Percentiles rank a stretch among this genome's conserved stretches.
Evolutionary conservation across 2,329 filamentous ascomycete species (phyloP).

Genomic region (Botryosphaeria agaves): DNA sequence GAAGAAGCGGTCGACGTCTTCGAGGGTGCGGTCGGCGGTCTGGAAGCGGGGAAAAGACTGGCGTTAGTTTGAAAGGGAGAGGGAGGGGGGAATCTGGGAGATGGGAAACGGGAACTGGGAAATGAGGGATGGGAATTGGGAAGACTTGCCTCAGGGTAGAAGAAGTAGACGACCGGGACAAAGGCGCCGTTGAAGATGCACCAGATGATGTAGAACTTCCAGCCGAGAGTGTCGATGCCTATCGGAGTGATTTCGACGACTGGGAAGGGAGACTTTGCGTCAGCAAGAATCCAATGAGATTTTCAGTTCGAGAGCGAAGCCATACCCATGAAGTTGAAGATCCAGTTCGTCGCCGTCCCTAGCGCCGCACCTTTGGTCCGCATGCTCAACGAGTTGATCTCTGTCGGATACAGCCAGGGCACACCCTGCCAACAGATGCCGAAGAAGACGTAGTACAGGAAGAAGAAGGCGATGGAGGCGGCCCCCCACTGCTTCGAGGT

Average conservation of each 20-base stretch:
- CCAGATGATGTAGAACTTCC: constrained; percentile 38
- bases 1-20: constrained; percentile 14
- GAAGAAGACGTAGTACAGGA: constrained; percentile 37
- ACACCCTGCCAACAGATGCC: constrained; percentile 30
- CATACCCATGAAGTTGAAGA: constrained; percentile 23
- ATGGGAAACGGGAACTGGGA: no score
- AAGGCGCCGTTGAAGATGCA: constrained; percentile 34
- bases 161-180: constrained; percentile 27
- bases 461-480: constrained; percentile 32
- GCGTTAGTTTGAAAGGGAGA: constrained; percentile 3
- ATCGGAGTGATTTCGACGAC: constrained; percentile 16
- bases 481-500: constrained; percentile 13
- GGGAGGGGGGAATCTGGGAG: not conserved
- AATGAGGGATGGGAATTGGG: no score
- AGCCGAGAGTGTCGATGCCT: constrained; percentile 16
- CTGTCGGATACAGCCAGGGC: constrained; percentile 24
- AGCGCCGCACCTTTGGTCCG: constrained; percentile 31
- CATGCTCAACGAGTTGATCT: constrained; percentile 32
- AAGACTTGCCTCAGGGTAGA: constrained; percentile 17
- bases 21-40: constrained; percentile 14
- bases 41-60: no score
- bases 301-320: constrained; percentile 14
- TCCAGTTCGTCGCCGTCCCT: constrained; percentile 34
- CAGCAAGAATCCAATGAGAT: constrained; percentile 18
- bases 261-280: constrained; percentile 20